Conservation (phyloP, 257 asterid genomes). For the Plantago major region DNA sequence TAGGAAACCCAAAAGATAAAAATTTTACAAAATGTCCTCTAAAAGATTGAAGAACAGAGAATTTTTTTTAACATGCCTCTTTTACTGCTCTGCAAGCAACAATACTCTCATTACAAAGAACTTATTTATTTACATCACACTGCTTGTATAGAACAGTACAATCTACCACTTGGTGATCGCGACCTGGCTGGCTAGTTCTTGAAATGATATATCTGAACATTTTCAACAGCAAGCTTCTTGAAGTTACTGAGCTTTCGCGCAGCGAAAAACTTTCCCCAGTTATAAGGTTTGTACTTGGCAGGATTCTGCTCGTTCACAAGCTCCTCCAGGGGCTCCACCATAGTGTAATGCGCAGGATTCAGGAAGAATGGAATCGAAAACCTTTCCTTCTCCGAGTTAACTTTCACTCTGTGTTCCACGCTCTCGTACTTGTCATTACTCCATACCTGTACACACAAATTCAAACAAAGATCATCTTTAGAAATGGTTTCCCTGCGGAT, state of each 20-base stretch:
- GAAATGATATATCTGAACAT: slow-evolving; percentile 45
- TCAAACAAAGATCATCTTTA: neutral
- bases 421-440: slow-evolving; percentile 55
- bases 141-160: neutral
- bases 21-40: neutral
- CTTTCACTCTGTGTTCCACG: slow-evolving; percentile 57
- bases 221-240: slow-evolving; percentile 49
- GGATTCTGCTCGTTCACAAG: slow-evolving; percentile 30
- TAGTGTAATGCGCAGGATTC: slow-evolving; percentile 32
- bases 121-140: slow-evolving; percentile 18
- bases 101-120: neutral
- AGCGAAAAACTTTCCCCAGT: slow-evolving; percentile 40
- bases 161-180: neutral
- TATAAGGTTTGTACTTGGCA: slow-evolving; percentile 38
- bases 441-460: slow-evolving; percentile 39
- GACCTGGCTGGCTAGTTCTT: slow-evolving; percentile 16
- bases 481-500: too few species aligned
- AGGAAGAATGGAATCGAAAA: slow-evolving; percentile 47
- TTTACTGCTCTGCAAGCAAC: neutral
- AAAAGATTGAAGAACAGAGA: neutral
- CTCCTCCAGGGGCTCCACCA: slow-evolving; percentile 43
- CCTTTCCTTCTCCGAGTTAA: slow-evolving; percentile 44
- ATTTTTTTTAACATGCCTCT: neutral
- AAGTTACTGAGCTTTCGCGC: slow-evolving; percentile 36
- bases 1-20: neutral